These are phyloP conservation scores for Hippophae rhamnoides DNA, from an alignment of 306 rosid genomes.

Conservation along the genomic window DNA sequence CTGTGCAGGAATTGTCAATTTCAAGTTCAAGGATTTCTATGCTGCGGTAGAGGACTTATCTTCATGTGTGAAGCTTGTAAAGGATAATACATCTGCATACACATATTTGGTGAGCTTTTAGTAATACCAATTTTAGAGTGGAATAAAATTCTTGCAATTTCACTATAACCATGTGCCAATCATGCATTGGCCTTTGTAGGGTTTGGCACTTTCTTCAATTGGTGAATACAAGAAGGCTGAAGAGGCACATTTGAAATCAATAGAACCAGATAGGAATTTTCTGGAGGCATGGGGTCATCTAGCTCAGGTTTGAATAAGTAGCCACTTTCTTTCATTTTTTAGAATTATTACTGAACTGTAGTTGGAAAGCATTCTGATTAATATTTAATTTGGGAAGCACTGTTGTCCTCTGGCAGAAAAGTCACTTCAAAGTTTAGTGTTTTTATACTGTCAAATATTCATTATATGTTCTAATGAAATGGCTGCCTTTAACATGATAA, in stretches of 20 bases:
- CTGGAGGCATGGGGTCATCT: conserved; percentile 87
- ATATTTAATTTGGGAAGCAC: not conserved
- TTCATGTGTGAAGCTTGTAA: conserved; percentile 59
- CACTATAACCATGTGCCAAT: not conserved
- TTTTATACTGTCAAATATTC: not conserved
- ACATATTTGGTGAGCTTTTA: conserved; percentile 62
- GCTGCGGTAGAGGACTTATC: conserved; percentile 70
- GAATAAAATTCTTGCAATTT: conserved; percentile 17
- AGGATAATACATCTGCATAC: conserved; percentile 64
- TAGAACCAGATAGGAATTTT: conserved; percentile 59
- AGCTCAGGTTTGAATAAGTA: conserved; percentile 48
- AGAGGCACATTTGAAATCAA: conserved; percentile 74
- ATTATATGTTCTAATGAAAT: not conserved
- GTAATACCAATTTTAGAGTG: conserved; percentile 10
- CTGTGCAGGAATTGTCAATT: conserved; percentile 65
- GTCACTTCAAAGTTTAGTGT: not conserved
- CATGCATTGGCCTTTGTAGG: conserved; percentile 35
- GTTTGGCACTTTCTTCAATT: conserved; percentile 68
- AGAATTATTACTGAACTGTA: not conserved
- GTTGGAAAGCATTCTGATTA: not conserved
- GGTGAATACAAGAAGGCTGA: conserved; percentile 75
- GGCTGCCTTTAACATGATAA: not conserved
- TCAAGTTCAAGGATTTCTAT: conserved; percentile 72
- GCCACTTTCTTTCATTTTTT: conserved; percentile 13
- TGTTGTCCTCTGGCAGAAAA: not conserved